Percentiles rank a stretch among this genome's conserved stretches.
Conservation (phyloP, 257 asterid genomes). For the Lithospermum erythrorhizon region DNA sequence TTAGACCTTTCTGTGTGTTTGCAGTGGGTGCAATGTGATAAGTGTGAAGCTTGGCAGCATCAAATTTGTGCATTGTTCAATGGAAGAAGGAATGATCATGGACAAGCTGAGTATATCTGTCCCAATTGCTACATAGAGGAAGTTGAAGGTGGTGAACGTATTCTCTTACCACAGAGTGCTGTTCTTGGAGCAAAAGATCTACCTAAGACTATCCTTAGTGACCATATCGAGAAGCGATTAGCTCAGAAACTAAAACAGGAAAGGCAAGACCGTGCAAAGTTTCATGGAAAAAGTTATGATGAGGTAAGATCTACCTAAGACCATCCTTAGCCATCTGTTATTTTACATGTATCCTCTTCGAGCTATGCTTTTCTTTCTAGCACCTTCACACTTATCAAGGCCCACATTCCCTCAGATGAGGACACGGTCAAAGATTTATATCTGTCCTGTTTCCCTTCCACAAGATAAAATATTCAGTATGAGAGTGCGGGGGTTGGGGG, state of each 20-base stretch:
- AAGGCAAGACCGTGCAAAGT: constrained; percentile 76
- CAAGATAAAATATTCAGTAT: background rate
- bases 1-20: constrained; percentile 19
- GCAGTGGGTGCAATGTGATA: constrained; percentile 99
- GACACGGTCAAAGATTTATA: no score
- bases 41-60: constrained; percentile 99
- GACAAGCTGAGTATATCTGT: constrained; percentile 98
- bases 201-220: constrained; percentile 85
- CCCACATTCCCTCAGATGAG: no score
- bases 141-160: constrained; percentile 88
- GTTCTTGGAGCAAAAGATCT: constrained; percentile 99
- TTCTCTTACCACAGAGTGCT: constrained; percentile 82
- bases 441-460: no score
- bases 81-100: constrained; percentile 96
- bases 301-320: no score
- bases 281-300: constrained; percentile 65
- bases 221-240: constrained; percentile 81
- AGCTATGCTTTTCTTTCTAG: no score
- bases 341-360: no score
- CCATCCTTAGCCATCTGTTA: no score
- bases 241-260: constrained; percentile 64
- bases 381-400: no score
- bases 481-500: background rate
- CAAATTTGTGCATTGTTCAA: constrained; percentile 95
- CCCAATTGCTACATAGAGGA: constrained; percentile 85